Evolutionary conservation across 1,284 basidiomycete genomes (phyloP).

Genomic region (Heterobasidion parviporum): DNA sequence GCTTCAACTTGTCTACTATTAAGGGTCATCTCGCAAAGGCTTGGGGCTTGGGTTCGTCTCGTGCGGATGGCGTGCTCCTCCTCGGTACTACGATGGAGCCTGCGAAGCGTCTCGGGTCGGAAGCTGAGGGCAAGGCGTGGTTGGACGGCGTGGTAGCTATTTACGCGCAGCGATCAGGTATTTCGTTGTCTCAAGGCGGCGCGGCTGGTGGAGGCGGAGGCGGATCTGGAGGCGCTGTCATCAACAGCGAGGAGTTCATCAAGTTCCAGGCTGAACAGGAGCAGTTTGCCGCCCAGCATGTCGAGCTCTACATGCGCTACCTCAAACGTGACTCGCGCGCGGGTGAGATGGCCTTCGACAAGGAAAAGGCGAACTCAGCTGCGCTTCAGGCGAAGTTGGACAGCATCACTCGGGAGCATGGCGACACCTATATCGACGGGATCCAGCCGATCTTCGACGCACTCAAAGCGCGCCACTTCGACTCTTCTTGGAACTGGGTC

Average conservation of each 20-base stretch:
- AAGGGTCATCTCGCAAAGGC: slow-evolving; percentile 84
- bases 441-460: slow-evolving; percentile 93
- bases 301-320: slow-evolving; percentile 95
- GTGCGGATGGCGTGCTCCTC: slow-evolving; percentile 88
- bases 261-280: slow-evolving; percentile 94
- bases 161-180: slow-evolving; percentile 85
- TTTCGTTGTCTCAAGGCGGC: slow-evolving; percentile 68
- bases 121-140: slow-evolving; percentile 91
- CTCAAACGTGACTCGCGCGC: slow-evolving; percentile 89
- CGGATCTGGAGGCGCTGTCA: slow-evolving; percentile 59
- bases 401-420: slow-evolving; percentile 82
- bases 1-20: slow-evolving; percentile 94
- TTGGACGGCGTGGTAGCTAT: slow-evolving; percentile 78
- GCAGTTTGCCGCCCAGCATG: slow-evolving; percentile 86
- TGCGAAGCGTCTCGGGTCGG: slow-evolving; percentile 86
- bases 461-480: slow-evolving; percentile 94
- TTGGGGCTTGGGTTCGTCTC: slow-evolving; percentile 88
- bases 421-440: slow-evolving; percentile 89
- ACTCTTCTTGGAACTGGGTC: slow-evolving; percentile 99
- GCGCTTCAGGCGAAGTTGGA: slow-evolving; percentile 85
- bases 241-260: slow-evolving; percentile 97
- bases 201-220: slow-evolving; percentile 55
- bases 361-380: slow-evolving; percentile 68
- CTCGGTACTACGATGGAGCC: slow-evolving; percentile 91
- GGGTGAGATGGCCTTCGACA: slow-evolving; percentile 84